These are phyloP conservation scores for Fusarium globosum DNA, from an alignment of 2,329 filamentous ascomycete species.

Conservation along the genomic window DNA sequence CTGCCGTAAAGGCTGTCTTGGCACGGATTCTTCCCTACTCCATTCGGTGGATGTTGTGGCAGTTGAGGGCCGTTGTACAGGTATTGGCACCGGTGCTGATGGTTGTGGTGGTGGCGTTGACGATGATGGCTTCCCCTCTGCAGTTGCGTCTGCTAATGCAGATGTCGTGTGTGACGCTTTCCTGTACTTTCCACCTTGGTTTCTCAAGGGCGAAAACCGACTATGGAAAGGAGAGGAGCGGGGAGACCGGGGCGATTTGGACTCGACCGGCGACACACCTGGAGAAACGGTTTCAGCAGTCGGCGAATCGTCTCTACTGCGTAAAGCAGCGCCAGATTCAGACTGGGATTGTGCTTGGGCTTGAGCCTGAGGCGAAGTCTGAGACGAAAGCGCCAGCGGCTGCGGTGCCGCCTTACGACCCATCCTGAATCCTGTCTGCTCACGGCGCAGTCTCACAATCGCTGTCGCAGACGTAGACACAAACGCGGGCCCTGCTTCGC, in stretches of 20 bases:
- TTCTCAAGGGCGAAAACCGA: conserved; percentile 52
- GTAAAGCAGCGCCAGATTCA: conserved; percentile 53
- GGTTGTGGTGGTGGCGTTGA: neutral
- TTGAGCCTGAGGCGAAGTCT: conserved; percentile 30
- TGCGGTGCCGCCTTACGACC: conserved; percentile 69
- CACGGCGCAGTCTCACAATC: conserved; percentile 40
- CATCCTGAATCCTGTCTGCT: conserved; percentile 54
- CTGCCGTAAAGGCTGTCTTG: conserved; percentile 45
- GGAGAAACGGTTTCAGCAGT: conserved; percentile 47
- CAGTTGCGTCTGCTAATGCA: conserved; percentile 28
- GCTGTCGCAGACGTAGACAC: conserved; percentile 13
- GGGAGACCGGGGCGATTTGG: conserved; percentile 57
- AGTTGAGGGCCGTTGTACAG: conserved; percentile 26
- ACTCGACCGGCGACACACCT: conserved; percentile 49
- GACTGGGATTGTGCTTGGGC: conserved; percentile 23
- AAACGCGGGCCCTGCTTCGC: conserved; percentile 39
- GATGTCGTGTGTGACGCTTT: conserved; percentile 40
- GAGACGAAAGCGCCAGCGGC: conserved; percentile 61
- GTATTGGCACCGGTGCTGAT: neutral
- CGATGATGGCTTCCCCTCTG: conserved; percentile 7
- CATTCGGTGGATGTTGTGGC: conserved; percentile 30
- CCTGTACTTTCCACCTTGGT: conserved; percentile 41
- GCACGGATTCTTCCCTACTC: conserved; percentile 34
- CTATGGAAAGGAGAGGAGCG: conserved; percentile 59
- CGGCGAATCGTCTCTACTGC: conserved; percentile 45